These are phyloP conservation scores for Chimonanthus salicifolius DNA, from an alignment of 164 flowering plant genomes.

Conservation along the genomic window DNA sequence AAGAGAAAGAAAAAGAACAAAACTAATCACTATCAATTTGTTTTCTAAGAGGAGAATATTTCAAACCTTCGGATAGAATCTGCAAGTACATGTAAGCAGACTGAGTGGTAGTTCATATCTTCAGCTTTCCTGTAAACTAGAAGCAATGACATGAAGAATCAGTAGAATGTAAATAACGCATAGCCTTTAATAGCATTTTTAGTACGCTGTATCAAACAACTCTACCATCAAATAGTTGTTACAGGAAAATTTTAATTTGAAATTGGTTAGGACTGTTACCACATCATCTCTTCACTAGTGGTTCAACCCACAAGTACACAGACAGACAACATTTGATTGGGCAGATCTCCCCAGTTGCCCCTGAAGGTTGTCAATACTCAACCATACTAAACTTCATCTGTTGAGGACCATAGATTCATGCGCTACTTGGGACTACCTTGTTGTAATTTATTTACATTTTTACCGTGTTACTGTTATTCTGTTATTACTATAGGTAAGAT, in stretches of 20 bases:
- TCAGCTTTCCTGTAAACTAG: conserved; percentile 89
- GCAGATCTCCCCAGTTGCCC: too few relatives aligned
- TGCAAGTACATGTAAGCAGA: conserved; percentile 95
- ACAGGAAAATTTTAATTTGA: not conserved
- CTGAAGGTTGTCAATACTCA: too few relatives aligned
- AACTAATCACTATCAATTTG: not conserved
- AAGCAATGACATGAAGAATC: conserved; percentile 18
- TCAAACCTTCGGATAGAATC: conserved; percentile 94
- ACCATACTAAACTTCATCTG: too few relatives aligned
- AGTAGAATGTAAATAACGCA: not conserved
- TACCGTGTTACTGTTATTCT: too few relatives aligned
- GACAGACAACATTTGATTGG: too few relatives aligned
- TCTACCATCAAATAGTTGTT: not conserved
- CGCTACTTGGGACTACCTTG: too few relatives aligned
- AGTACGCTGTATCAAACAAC: not conserved
- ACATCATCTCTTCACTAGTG: too few relatives aligned
- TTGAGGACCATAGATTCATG: too few relatives aligned
- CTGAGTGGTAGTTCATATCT: conserved; percentile 95
- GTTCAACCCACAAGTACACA: too few relatives aligned
- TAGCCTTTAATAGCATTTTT: not conserved
- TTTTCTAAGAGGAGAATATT: conserved; percentile 4
- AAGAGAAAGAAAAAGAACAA: not conserved
- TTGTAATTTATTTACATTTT: too few relatives aligned
- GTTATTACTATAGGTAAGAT: too few relatives aligned
- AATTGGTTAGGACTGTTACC: not conserved